Evolutionary conservation across 1,284 basidiomycete genomes (phyloP).

Genomic region (Sanghuangporus weigelae): DNA sequence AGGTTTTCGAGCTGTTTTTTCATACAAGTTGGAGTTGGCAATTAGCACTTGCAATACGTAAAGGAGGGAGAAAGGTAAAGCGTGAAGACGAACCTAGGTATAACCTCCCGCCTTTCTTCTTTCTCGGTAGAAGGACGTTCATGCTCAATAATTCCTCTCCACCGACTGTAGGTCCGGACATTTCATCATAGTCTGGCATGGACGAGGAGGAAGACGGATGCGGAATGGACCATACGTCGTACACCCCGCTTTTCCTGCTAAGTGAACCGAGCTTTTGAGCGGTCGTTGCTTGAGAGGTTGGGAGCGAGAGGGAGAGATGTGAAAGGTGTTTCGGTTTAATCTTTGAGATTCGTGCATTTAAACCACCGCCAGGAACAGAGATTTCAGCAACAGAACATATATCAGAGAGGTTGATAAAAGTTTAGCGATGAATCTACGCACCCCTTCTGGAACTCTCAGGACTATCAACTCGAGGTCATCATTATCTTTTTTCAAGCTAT

Average conservation of each 20-base stretch:
- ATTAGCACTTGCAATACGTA: background rate
- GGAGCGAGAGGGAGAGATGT: slow-evolving; percentile 39
- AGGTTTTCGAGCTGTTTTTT: slow-evolving; percentile 42
- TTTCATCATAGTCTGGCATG: slow-evolving; percentile 28
- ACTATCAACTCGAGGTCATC: slow-evolving; percentile 66
- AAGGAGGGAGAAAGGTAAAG: background rate
- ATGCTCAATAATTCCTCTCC: slow-evolving; percentile 61
- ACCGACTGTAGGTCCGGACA: slow-evolving; percentile 27
- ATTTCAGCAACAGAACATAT: background rate
- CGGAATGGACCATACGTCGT: slow-evolving; percentile 58
- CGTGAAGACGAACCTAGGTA: slow-evolving; percentile 42
- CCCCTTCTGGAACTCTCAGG: slow-evolving; percentile 59
- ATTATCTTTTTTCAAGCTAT: slow-evolving; percentile 39
- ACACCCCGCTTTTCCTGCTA: slow-evolving; percentile 45
- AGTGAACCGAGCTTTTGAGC: slow-evolving; percentile 41
- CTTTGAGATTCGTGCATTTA: slow-evolving; percentile 30
- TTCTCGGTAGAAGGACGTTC: slow-evolving; percentile 58
- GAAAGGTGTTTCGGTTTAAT: slow-evolving; percentile 60
- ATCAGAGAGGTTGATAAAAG: too few relatives aligned
- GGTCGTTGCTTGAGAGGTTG: slow-evolving; percentile 25
- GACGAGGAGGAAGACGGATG: background rate
- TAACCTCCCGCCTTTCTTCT: slow-evolving; percentile 51
- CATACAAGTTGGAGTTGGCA: background rate
- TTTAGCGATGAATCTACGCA: slow-evolving; percentile 32
- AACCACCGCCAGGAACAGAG: background rate